Base-by-base conservation (phyloP, 2,329 filamentous ascomycete species). In the Apiospora phragmitis region DNA sequence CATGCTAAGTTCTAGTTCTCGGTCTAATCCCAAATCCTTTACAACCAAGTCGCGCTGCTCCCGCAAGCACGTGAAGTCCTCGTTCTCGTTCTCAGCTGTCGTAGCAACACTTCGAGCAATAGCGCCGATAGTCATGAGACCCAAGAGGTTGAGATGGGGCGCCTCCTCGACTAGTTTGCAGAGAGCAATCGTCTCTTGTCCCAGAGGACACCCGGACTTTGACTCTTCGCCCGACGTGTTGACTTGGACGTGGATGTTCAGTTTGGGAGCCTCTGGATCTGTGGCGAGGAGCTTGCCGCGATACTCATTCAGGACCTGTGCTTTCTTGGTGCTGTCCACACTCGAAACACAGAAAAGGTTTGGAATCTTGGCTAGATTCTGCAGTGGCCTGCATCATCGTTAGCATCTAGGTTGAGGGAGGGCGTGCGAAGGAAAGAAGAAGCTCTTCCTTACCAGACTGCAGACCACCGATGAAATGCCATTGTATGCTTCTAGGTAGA, bases 121-220 rank as follows among this genome's bases (percentile, higher is more conserved):
- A 24, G 95, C 94, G 1, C 96, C 96, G 78, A 99, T 98, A 1
- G 96, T 99, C 96, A 99, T 99, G 47, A 99, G 82, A 0, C 96
- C 96, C 41, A 92, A 86, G 2, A 99, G 84, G 70, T 88, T 85
- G 47, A 99, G 84, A 79, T 91, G 87, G 1, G 93, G 91, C 47
- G 89, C 85, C 5, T 91, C 85, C 14, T 88, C 80, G 68, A 99
- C 89, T 77, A 92, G 88, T 68, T 86, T 86, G 79, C 93, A 95
- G 49, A 98, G 84, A 0, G 83, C 85, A 1, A 89, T 80, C 66
- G 89, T 85, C 70, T 92, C 84, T 18, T 87, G 83, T 1, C 86
- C 87, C 0, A 95, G 95, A 7, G 89, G 84, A 65, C 94, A 91
- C 26, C 96, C 96, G 4, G 93, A 94, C 83, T 99, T 99, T 75